Base-by-base conservation (phyloP, 495 filamentous ascomycete genomes). In the Massariosphaeria phaeospora region DNA sequence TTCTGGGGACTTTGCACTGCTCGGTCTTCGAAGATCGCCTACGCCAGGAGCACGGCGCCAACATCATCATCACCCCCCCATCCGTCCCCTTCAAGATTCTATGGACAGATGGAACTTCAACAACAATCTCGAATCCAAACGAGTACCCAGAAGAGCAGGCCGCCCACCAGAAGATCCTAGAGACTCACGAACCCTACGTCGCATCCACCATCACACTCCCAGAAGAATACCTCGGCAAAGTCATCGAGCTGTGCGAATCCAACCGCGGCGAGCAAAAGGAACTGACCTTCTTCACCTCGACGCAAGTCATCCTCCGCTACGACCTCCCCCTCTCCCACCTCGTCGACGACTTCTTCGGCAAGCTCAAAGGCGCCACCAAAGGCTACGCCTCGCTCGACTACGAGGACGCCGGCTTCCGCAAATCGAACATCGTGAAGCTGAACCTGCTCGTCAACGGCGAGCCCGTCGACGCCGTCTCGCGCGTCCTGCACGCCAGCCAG, bases 11-110 rank as follows among this genome's bases (percentile, higher is more conserved):
- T 11, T 76, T 98, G 29, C 93, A 98, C 68, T 96, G 93, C 69
- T 96, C 91, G 26, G 93, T 98, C 3, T 98, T 98, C 62, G 91
- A 98, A 70, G 93, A 98, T 70, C 84, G 93, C n/a, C 73, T 98
- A 26, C 81, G 89, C 15, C 89, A 95, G 66, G 93, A 98, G 69
- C 90, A 97, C 65, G 93, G 91, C 12, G 89, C 88, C 10, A 89
- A 82, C 63, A 90, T 98, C 70, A 96, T 97, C 69, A 96, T 98
- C 65, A 98, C 93, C 2, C 91, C 95, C 13, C 93, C 93, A 1
- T 87, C 89, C 1, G 93, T 97, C 5, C 90, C 94, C 3, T 91
- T 91, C 61, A 91, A 89, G 67, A 78, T 97, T 6, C 64, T 85
- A 7, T 95, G 82, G 76, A 77, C 72, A 35, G 77, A 89, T 63